A percentile compares a stretch with the other conserved stretches of the same genome.
phyloP scores from a whole-genome alignment of 108 stramenopile species.

The Skeletonema costatum region DNA sequence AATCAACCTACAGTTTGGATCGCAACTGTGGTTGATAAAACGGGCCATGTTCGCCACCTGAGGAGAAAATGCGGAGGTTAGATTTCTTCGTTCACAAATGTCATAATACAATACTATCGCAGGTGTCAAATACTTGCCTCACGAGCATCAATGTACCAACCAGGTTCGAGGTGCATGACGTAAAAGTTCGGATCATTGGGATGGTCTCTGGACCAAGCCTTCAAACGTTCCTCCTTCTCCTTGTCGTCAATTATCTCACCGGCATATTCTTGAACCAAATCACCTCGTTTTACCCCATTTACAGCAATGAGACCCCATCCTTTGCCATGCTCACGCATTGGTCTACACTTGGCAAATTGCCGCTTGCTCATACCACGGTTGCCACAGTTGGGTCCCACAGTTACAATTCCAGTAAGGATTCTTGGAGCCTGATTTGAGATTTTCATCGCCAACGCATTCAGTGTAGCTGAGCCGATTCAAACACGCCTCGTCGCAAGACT shows the following conservation, averaged over 20 bases:
- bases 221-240: constrained; percentile 72
- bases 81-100: too few species aligned
- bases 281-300: constrained; percentile 67
- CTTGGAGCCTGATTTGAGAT: constrained; percentile 40
- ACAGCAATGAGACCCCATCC: constrained; percentile 89
- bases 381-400: constrained; percentile 73
- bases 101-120: too few species aligned
- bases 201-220: constrained; percentile 70
- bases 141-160: constrained; percentile 92
- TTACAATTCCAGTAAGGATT: constrained; percentile 77
- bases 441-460: constrained; percentile 80
- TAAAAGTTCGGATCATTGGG: constrained; percentile 95
- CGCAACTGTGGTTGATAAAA: constrained; percentile 96
- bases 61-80: too few species aligned
- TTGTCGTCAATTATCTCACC: constrained; percentile 90
- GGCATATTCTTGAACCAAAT: constrained; percentile 88
- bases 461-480: constrained; percentile 72
- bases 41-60: constrained; percentile 85
- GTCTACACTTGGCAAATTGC: constrained; percentile 68
- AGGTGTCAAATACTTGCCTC: too few species aligned
- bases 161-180: constrained; percentile 85
- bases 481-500: constrained; percentile 77
- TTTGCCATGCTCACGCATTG: constrained; percentile 80
- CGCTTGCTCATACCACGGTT: constrained; percentile 78
- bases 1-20: constrained; percentile 89